Conservation (phyloP, 2,329 filamentous ascomycete species). For the Curvularia sp. region DNA sequence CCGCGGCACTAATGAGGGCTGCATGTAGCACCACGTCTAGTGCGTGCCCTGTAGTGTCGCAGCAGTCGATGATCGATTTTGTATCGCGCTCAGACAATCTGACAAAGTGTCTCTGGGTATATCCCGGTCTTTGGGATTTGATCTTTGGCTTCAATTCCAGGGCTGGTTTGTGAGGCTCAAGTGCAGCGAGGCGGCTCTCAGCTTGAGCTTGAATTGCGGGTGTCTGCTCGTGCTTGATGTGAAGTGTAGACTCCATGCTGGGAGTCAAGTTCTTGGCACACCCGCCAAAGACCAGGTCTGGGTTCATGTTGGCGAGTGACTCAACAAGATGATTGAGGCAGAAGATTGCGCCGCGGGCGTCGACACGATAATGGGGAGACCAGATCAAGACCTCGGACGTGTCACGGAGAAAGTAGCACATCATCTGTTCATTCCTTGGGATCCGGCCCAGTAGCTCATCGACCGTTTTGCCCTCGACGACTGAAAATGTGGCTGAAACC, state of each 20-base stretch:
- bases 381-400: constrained; percentile 34
- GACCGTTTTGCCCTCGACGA: constrained; percentile 25
- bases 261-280: constrained; percentile 35
- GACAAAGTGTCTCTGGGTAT: constrained; percentile 14
- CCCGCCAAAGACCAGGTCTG: constrained; percentile 27
- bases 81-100: constrained; percentile 20
- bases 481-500: constrained; percentile 35
- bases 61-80: constrained; percentile 20
- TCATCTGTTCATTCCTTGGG: constrained; percentile 38
- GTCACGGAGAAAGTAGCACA: constrained; percentile 32
- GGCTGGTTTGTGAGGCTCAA: constrained; percentile 29
- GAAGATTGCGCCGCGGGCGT: constrained; percentile 36
- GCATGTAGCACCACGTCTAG: constrained; percentile 24
- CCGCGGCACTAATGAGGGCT: constrained; percentile 26
- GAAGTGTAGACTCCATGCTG: constrained; percentile 31
- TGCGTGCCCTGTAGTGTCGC: constrained; percentile 16
- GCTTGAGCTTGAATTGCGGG: constrained; percentile 27
- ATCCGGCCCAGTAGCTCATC: constrained; percentile 33
- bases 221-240: constrained; percentile 23
- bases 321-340: constrained; percentile 33
- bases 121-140: constrained; percentile 17
- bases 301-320: constrained; percentile 26
- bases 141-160: constrained; percentile 27
- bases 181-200: constrained; percentile 24
- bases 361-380: constrained; percentile 36